Percentiles rank a stretch among this genome's conserved stretches.
Conservation (phyloP, 495 filamentous ascomycete genomes). For the Trichoderma virens region DNA sequence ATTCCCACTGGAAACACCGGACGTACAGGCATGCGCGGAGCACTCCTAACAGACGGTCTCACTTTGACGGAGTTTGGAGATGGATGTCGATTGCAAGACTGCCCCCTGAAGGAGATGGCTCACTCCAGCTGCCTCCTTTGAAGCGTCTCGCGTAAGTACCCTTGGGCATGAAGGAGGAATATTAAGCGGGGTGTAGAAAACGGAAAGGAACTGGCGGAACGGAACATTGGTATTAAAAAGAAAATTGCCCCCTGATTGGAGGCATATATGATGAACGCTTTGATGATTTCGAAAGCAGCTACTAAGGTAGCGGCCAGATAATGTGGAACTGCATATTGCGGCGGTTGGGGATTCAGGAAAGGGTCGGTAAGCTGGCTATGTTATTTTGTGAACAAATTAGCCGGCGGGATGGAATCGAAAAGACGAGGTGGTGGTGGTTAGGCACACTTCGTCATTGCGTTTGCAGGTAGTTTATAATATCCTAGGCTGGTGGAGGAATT, state of each 20-base stretch:
- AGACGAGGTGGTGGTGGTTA: background rate
- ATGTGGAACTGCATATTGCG: constrained; percentile 4
- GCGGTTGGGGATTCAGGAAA: background rate
- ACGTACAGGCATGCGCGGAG: background rate
- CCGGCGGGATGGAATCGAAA: background rate
- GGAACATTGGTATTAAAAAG: background rate
- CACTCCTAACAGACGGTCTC: background rate
- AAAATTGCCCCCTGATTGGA: background rate
- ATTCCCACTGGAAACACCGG: background rate
- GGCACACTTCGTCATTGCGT: background rate
- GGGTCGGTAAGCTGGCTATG: background rate
- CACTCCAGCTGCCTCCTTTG: background rate
- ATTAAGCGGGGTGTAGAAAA: background rate
- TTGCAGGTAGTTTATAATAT: background rate
- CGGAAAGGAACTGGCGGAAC: background rate
- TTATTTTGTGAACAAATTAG: background rate
- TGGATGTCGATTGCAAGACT: background rate
- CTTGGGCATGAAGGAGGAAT: background rate
- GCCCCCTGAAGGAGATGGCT: background rate
- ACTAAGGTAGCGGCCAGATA: background rate
- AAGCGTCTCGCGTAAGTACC: background rate
- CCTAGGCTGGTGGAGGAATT: background rate
- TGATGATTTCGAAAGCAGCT: background rate
- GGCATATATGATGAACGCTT: background rate
- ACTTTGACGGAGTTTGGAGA: background rate